These are phyloP conservation scores for Phytophthora fragariae DNA, from an alignment of 352 stramenopile species.

Conservation along the genomic window DNA sequence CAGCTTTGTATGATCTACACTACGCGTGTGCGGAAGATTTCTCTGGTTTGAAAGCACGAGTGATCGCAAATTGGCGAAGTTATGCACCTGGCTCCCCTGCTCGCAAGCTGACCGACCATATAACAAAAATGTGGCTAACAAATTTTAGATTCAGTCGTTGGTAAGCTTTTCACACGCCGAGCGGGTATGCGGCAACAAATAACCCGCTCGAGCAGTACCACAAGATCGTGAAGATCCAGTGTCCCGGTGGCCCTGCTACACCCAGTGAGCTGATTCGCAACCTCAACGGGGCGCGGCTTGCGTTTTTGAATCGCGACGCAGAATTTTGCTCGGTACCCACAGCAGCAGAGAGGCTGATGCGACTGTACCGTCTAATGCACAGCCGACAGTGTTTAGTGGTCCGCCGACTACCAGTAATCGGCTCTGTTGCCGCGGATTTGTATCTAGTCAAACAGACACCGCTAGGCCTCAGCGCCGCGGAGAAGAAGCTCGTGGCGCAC, in stretches of 20 bases:
- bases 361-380: constrained; percentile 8
- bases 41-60: neutral
- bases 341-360: constrained; percentile 4
- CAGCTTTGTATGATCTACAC: constrained; percentile 10
- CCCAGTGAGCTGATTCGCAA: constrained; percentile 4
- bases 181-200: constrained; percentile 12
- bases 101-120: neutral
- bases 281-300: neutral
- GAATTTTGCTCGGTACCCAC: neutral
- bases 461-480: neutral
- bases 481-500: constrained; percentile 10
- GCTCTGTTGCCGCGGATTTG: constrained; percentile 1
- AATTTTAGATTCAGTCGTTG: neutral
- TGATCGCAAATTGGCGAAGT: constrained; percentile 1
- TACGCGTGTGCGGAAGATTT: neutral
- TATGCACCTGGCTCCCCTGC: neutral
- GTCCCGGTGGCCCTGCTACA: neutral
- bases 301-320: constrained; percentile 2
- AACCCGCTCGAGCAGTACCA: constrained; percentile 16
- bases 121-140: neutral
- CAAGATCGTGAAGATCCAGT: neutral
- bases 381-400: neutral
- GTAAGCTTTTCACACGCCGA: constrained; percentile 8
- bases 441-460: constrained; percentile 6
- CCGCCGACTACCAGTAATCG: neutral